Conservation (phyloP, 352 stramenopile species). For the Phytopythium boreale region DNA sequence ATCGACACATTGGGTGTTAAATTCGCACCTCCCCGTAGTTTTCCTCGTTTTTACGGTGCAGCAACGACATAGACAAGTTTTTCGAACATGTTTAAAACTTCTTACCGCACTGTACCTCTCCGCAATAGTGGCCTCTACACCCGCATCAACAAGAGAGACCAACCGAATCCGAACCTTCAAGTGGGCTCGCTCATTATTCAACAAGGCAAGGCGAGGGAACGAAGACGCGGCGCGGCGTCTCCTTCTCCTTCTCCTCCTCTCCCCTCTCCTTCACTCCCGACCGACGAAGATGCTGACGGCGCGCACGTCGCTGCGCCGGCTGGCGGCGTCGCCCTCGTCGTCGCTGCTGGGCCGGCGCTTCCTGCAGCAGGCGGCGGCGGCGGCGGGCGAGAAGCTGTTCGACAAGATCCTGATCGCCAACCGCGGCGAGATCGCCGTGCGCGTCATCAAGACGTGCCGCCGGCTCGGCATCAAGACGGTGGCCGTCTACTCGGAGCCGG, state of each 20-base stretch:
- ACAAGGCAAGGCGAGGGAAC: not conserved
- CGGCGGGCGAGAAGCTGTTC: conserved; percentile 63
- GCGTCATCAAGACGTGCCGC: conserved; percentile 90
- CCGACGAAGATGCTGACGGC: conserved; percentile 24
- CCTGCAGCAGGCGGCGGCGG: conserved; percentile 8
- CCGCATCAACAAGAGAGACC: no score
- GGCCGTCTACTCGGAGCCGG: conserved; percentile 92
- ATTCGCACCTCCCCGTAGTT: no score
- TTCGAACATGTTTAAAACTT: no score
- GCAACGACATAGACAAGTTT: no score
- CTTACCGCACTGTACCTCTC: no score
- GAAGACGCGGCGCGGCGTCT: not conserved
- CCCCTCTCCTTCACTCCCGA: not conserved
- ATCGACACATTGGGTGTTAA: no score
- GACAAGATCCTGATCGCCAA: conserved; percentile 93
- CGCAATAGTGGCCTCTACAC: no score
- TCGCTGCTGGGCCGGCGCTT: conserved; percentile 5
- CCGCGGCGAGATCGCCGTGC: conserved; percentile 92
- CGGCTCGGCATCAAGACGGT: conserved; percentile 93
- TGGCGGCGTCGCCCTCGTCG: not conserved
- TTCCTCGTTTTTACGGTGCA: no score
- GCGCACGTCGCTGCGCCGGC: conserved; percentile 15
- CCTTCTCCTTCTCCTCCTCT: not conserved
- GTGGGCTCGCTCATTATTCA: no score
- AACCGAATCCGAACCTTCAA: no score